Evolutionary conservation across 495 filamentous ascomycete genomes (phyloP), one percentile per base, ranked within the genome.

Genomic region (Penicillium canescens): DNA sequence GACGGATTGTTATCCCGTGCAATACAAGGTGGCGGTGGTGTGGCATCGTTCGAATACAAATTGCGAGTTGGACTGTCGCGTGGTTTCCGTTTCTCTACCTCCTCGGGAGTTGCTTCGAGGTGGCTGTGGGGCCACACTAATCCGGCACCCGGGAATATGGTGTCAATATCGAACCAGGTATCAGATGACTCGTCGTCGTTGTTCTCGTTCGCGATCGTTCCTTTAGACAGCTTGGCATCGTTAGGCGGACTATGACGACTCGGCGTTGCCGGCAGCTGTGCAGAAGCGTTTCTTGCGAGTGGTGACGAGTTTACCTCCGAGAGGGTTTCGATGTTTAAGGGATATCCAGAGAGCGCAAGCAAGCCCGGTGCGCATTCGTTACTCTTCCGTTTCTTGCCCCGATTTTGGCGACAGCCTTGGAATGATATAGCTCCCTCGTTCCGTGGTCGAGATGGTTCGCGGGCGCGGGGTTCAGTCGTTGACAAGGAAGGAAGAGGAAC

Each of bases 331-430:
- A 57, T 46, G 56, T 68, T 61, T 0, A 54, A 39, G 21, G 50
- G 40, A 54, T 61, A 44, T 21, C 67, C 65, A 13, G 48, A 63
- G 6, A 69, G 67, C 3, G 72, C 67, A 0, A 65, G 35, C 5
- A 75, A 61, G 58, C 79, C 76, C 16, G 74, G 73, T 38, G 78
- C 78, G 39, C 85, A 81, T 49, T 88, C 84, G 34, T 86, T 80
- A 56, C 88, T 90, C 62, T 90, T 92, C 41, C 89, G 68, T 69
- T 91, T 92, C 67, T 82, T 84, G 9, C 79, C 75, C 50, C 78
- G 78, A 59, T 74, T 83, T 3, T 77, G 61, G 2, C 63, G 20
- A 31, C 79, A 73, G 35, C 73, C 66, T 43, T 65, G 66, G 41
- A 77, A 68, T 13, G 60, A 64, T 18, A 78, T 76, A 42, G 73